Evolutionary conservation across 2,329 filamentous ascomycete genomes (phyloP), one percentile per base, ranked within the genome.

Genomic region (Aspergillus candidus): DNA sequence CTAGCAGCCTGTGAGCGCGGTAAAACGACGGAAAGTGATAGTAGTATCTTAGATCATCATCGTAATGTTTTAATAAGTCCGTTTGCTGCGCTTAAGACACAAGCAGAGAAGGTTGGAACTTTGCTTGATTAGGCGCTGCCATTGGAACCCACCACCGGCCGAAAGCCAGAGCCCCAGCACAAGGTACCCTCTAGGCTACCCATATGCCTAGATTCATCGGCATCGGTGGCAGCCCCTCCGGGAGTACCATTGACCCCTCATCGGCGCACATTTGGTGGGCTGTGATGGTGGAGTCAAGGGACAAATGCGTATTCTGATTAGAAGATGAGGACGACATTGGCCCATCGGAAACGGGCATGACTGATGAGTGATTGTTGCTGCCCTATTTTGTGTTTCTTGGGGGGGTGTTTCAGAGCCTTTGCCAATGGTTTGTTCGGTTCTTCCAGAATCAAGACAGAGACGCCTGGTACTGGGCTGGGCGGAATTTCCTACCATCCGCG

Each of bases 401-500:
- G 37, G 35, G 35, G 38, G 30, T 34, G 32, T 44, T 47, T 47
- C 43, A 45, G 30, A 32, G 31, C 34, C 29, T 43, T 30, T 43
- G 43, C 44, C 41, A 50, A 38, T 50, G 42, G 44, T 44, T 49
- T 31, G 49, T 41, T 43, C 41, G 43, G 35, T 43, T 27, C 47
- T 41, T 50, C 46, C 35, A 41, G 36, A 31, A 46, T 43, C 47
- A 43, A 48, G 41, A 38, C 39, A 48, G 41, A 27, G 7, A 32
- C 35, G 35, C 42, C 45, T 49, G 47, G 49, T 46, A 45, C 47
- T 47, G 49, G 53, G 34, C 46, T 49, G 47, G 40, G 45, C 52
- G 50, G 50, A 35, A 48, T 48, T 56, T 48, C 41, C 39, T 50
- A 48, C 48, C 50, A 35, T 57, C 53, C 47, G 54, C 57, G 55